Evolutionary conservation across 1,284 basidiomycete species (phyloP).

Genomic region (Tilletia caries): DNA sequence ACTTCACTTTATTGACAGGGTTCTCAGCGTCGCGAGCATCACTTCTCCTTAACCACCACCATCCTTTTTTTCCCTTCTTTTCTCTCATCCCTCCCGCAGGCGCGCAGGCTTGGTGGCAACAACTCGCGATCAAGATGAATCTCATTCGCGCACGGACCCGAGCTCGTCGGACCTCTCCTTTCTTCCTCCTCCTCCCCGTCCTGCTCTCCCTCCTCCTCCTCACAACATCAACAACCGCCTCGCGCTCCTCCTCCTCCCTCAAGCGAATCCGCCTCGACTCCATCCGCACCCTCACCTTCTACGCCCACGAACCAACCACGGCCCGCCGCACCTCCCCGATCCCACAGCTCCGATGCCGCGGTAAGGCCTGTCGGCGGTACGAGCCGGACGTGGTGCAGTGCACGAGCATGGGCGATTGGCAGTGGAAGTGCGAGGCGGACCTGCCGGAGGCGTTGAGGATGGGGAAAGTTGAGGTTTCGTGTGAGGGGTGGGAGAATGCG

Average conservation of each 20-base stretch:
- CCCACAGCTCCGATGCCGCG: conserved; percentile 75
- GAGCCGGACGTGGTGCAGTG: conserved; percentile 84
- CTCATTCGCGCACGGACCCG: too few species aligned
- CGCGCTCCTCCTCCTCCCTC: not conserved
- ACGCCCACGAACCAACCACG: conserved; percentile 66
- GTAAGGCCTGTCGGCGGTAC: conserved; percentile 70
- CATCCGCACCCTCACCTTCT: conserved; percentile 75
- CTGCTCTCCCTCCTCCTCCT: too few species aligned
- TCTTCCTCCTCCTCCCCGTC: too few species aligned
- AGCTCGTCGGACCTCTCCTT: too few species aligned
- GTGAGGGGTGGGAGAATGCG: conserved; percentile 78
- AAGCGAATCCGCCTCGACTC: conserved; percentile 23
- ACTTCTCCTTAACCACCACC: too few species aligned
- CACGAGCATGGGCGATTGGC: conserved; percentile 67
- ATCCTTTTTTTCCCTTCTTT: too few species aligned
- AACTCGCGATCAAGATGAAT: too few species aligned
- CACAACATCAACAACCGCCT: too few species aligned
- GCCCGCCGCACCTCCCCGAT: conserved; percentile 68
- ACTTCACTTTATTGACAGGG: too few species aligned
- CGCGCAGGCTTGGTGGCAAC: too few species aligned
- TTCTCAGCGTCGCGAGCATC: too few species aligned
- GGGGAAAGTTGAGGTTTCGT: conserved; percentile 76
- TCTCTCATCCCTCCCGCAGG: too few species aligned
- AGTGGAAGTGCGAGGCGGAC: conserved; percentile 73
- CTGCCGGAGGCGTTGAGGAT: conserved; percentile 74